Conservation (phyloP, 2,329 filamentous ascomycete species). For the Beauveria sp. region DNA sequence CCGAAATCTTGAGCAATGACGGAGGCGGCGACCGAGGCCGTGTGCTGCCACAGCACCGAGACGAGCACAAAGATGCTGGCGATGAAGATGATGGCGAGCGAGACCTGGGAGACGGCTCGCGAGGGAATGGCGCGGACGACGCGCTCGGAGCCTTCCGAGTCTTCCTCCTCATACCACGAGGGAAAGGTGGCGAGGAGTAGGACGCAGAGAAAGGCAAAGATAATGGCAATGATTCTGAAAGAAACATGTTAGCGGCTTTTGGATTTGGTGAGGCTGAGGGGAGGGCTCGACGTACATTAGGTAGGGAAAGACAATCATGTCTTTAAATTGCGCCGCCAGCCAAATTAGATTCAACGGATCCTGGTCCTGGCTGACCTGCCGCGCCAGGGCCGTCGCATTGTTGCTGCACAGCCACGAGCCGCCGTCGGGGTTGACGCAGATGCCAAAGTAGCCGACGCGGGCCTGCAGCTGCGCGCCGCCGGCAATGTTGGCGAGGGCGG, state of each 20-base stretch:
- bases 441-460: slow-evolving; percentile 94
- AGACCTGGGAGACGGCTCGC: slow-evolving; percentile 83
- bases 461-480: slow-evolving; percentile 77
- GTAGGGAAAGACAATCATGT: slow-evolving; percentile 97
- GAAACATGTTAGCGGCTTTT: slow-evolving; percentile 11
- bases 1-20: slow-evolving; percentile 89
- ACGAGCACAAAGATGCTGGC: slow-evolving; percentile 64
- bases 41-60: slow-evolving; percentile 85
- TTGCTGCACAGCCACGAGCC: slow-evolving; percentile 93
- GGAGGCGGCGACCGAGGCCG: slow-evolving; percentile 88
- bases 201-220: slow-evolving; percentile 94
- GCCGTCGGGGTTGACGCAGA: slow-evolving; percentile 87
- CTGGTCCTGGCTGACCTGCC: slow-evolving; percentile 82
- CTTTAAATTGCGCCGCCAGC: slow-evolving; percentile 95
- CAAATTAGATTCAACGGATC: slow-evolving; percentile 96
- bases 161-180: slow-evolving; percentile 89
- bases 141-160: slow-evolving; percentile 71
- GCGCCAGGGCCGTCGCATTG: slow-evolving; percentile 88
- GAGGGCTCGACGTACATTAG: slow-evolving; percentile 60
- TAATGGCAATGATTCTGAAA: slow-evolving; percentile 84
- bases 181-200: slow-evolving; percentile 93
- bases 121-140: slow-evolving; percentile 94
- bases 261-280: background rate
- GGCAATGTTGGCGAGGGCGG: slow-evolving; percentile 84
- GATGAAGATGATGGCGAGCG: slow-evolving; percentile 85